Evolutionary conservation across 805 yeast genomes (phyloP).

Genomic region (Phaffomyces opuntiae): DNA sequence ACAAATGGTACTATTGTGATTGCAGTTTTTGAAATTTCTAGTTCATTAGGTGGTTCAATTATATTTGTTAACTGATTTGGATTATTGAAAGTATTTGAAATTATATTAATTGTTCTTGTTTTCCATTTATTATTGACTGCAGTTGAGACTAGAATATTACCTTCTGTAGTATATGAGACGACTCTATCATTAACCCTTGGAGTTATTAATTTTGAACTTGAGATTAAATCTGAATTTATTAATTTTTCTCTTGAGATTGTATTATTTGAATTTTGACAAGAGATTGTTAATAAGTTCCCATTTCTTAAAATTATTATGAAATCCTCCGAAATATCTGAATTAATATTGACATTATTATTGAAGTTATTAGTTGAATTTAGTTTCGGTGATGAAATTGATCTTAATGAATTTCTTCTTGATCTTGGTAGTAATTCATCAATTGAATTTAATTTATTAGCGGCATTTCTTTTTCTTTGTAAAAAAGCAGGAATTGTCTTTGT

Average conservation of each 20-base stretch:
- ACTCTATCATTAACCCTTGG: constrained; percentile 73
- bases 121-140: constrained; percentile 59
- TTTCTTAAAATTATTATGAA: constrained; percentile 45
- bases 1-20: constrained; percentile 60
- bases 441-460: constrained; percentile 1
- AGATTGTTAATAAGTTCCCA: constrained; percentile 43
- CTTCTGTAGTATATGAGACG: constrained; percentile 44
- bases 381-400: constrained; percentile 22
- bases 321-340: constrained; percentile 24
- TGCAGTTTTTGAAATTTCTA: constrained; percentile 7
- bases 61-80: background rate
- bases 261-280: constrained; percentile 41
- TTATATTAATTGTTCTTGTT: constrained; percentile 35
- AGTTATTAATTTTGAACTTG: constrained; percentile 52
- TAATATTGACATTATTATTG: constrained; percentile 17
- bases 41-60: background rate
- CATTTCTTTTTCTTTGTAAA: constrained; percentile 26
- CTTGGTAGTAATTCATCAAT: constrained; percentile 13
- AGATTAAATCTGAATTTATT: constrained; percentile 30
- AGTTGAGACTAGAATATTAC: constrained; percentile 53
- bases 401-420: constrained; percentile 29
- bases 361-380: constrained; percentile 17
- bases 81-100: background rate
- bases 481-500: constrained; percentile 43
- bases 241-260: constrained; percentile 26